Base-by-base conservation (phyloP, 2,329 filamentous ascomycete genomes). In the Parafenestella ontariensis region DNA sequence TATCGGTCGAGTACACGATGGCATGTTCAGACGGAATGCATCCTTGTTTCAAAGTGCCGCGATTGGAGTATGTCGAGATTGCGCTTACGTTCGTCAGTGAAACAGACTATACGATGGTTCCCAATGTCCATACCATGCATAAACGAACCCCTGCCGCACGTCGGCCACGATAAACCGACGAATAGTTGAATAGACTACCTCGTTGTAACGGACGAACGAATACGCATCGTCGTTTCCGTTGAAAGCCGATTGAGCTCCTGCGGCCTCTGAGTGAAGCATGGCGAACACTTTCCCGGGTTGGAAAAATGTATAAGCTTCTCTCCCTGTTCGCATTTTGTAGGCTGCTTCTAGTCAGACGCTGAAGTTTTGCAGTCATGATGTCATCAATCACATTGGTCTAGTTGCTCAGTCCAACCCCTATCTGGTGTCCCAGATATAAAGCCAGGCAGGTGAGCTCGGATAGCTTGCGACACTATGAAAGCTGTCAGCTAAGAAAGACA, bases 21-120 rank as follows among this genome's bases (percentile, higher is more conserved):
- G 78, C 66, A 58, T 81, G 79, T 10, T 76, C 73, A 2, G 50
- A 47, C 5, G 69, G 48, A 23, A 73, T 61, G 3, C 79, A 70
- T 0, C 75, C 75, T 1, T 15, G 45, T 46, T 80, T 81, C 1
- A 62, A 55, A 1, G 76, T 64, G 0, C 76, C 79, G 20, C 72
- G 64, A 1, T 64, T 58, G 4, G 66, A 50, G 45, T 81, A 81
- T 0, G 78, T 81, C 4, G 62, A 68, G 9, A 81, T 75, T 0
- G 74, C 69, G 13, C 78, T 80, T 10, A 5, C n/a, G 8, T 15
- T 17, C n/a, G 3, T 20, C 2, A 21, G 7, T 39, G 5, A 43
- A 15, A 28, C 8, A 23, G 29, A 31, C 13, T 10, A 15, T 31
- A 10, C 6, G 8, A 15, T 11, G 29, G 13, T 31, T 31, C 3